Conservation (phyloP, 768 basidiomycete genomes). For the Candolleomyces efflorescens region DNA sequence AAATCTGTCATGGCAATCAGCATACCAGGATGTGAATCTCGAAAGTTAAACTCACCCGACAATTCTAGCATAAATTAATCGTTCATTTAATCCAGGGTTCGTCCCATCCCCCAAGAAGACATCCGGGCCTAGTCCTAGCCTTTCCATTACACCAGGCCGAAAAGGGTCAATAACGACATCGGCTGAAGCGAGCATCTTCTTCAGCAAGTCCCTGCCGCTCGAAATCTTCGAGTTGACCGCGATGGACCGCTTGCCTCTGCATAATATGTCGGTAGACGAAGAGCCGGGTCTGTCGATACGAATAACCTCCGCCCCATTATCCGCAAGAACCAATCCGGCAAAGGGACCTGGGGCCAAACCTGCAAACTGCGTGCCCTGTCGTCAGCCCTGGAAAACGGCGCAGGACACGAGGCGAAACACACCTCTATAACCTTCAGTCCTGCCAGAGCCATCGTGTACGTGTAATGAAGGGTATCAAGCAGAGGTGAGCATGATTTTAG, state of each 20-base stretch:
- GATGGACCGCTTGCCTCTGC: slow-evolving; percentile 74
- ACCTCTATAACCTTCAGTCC: slow-evolving; percentile 53
- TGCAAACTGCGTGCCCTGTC: not conserved
- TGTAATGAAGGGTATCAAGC: not conserved
- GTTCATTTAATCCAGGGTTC: slow-evolving; percentile 51
- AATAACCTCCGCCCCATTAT: slow-evolving; percentile 73
- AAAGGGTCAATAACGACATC: slow-evolving; percentile 85
- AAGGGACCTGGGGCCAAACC: slow-evolving; percentile 75
- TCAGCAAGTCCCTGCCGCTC: slow-evolving; percentile 51
- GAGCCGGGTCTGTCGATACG: slow-evolving; percentile 62
- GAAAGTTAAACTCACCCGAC: slow-evolving; percentile 50
- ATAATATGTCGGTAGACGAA: slow-evolving; percentile 43
- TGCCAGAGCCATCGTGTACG: slow-evolving; percentile 38
- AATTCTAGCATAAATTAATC: slow-evolving; percentile 69
- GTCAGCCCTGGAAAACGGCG: slow-evolving; percentile 50
- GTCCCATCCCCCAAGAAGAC: slow-evolving; percentile 53
- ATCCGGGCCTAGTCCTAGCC: slow-evolving; percentile 70
- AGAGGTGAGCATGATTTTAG: slow-evolving; percentile 8
- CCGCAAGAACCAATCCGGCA: slow-evolving; percentile 71
- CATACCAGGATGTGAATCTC: not conserved
- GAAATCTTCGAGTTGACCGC: slow-evolving; percentile 61
- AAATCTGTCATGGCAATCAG: slow-evolving; percentile 36
- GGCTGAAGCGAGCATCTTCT: slow-evolving; percentile 57
- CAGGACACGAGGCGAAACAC: not conserved
- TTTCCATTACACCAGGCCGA: slow-evolving; percentile 78